These are phyloP conservation scores for Lactifluus pinguis DNA, from an alignment of 768 basidiomycete genomes.

Conservation along the genomic window DNA sequence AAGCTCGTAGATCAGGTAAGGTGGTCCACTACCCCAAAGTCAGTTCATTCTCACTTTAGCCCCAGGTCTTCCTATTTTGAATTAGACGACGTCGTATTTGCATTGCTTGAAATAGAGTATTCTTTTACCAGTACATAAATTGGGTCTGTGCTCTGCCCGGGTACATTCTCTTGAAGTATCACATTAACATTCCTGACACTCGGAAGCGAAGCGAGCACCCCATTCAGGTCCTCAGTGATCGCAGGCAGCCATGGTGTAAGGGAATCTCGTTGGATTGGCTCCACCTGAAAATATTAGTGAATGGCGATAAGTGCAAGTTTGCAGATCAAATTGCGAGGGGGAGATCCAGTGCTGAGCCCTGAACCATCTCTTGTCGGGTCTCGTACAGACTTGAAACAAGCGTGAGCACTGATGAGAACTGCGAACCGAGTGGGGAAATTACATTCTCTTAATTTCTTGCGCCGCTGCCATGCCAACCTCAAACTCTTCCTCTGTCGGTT, in stretches of 20 bases:
- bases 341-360: conserved; percentile 42
- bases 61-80: conserved; percentile 37
- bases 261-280: not conserved
- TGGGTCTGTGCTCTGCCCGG: not conserved
- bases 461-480: conserved; percentile 53
- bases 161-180: not conserved
- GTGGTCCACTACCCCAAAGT: not conserved
- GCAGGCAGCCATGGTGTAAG: not conserved
- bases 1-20: conserved; percentile 83
- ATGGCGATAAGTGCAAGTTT: not conserved
- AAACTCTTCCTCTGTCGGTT: conserved; percentile 63
- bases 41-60: conserved; percentile 14
- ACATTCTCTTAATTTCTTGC: conserved; percentile 54
- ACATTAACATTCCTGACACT: not conserved
- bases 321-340: not conserved
- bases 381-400: conserved; percentile 42
- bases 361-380: conserved; percentile 56
- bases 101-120: not conserved
- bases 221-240: no score
- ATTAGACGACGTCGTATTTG: not conserved
- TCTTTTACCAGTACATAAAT: not conserved
- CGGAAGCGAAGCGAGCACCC: not conserved
- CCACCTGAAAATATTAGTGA: not conserved
- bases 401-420: not conserved
- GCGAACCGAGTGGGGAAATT: conserved; percentile 21